Conservation (phyloP, 2,329 filamentous ascomycete genomes). For the Diaporthe destruens region DNA sequence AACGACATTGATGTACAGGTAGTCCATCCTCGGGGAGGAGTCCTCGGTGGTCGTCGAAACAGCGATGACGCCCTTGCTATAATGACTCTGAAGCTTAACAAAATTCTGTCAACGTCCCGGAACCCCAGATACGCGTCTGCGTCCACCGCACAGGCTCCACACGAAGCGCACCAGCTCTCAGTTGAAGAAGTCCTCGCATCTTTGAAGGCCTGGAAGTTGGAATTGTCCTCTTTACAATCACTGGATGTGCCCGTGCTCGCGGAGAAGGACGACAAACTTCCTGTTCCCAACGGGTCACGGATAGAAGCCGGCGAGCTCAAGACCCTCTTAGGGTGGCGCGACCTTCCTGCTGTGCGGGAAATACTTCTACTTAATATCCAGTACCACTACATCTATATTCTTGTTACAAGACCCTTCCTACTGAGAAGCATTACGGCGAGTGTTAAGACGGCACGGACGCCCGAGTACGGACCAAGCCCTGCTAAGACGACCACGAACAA, state of each 20-base stretch:
- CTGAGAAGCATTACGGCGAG: slow-evolving; percentile 5
- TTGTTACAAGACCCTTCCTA: slow-evolving; percentile 48
- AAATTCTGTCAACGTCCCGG: slow-evolving; percentile 47
- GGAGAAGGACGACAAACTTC: slow-evolving; percentile 38
- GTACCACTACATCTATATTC: slow-evolving; percentile 51
- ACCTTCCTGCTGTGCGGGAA: slow-evolving; percentile 47
- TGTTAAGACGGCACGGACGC: background rate
- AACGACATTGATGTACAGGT: slow-evolving; percentile 53
- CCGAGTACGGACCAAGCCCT: slow-evolving; percentile 20
- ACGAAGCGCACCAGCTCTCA: slow-evolving; percentile 40
- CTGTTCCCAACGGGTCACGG: slow-evolving; percentile 34
- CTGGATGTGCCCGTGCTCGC: slow-evolving; percentile 45
- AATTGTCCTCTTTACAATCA: slow-evolving; percentile 43
- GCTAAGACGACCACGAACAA: background rate
- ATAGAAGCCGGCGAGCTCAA: slow-evolving; percentile 49
- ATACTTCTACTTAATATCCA: slow-evolving; percentile 50
- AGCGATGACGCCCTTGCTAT: slow-evolving; percentile 49
- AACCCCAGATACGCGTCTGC: slow-evolving; percentile 35
- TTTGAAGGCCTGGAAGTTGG: slow-evolving; percentile 46
- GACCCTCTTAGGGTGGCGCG: slow-evolving; percentile 47
- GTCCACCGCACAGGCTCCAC: slow-evolving; percentile 13
- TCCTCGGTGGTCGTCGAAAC: slow-evolving; percentile 43
- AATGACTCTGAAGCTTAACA: slow-evolving; percentile 50
- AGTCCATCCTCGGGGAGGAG: slow-evolving; percentile 47
- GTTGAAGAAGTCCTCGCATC: slow-evolving; percentile 43